Percentiles rank a stretch among this genome's conserved stretches.
These are phyloP conservation scores for Corymbia calophylla DNA, from an alignment of 441 rosid species.

Conservation along the genomic window DNA sequence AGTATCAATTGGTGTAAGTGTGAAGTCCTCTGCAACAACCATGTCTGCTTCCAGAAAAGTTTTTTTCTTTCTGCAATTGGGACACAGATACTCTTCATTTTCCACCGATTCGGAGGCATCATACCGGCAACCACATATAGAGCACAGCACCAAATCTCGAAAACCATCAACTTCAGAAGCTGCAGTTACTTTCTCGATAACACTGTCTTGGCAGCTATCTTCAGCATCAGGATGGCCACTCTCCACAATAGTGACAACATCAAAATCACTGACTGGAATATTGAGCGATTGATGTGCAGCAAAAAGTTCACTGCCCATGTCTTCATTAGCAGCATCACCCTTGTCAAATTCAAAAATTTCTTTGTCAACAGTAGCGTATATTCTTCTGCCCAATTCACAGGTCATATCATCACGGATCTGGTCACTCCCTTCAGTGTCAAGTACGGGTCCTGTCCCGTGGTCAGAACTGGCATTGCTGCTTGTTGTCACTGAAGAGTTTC, in stretches of 20 bases:
- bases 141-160: conserved; percentile 44
- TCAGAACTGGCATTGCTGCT: conserved; percentile 64
- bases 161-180: conserved; percentile 37
- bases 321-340: conserved; percentile 37
- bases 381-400: conserved; percentile 27
- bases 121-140: conserved; percentile 53
- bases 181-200: conserved; percentile 34
- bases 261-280: conserved; percentile 29
- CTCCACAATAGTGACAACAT: conserved; percentile 28
- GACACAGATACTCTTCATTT: conserved; percentile 48
- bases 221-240: conserved; percentile 30
- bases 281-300: conserved; percentile 24
- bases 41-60: conserved; percentile 19
- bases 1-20: conserved; percentile 10
- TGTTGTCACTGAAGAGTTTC: conserved; percentile 64
- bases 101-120: conserved; percentile 26
- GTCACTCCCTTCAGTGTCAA: conserved; percentile 48
- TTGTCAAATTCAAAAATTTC: conserved; percentile 54
- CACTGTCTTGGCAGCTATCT: conserved; percentile 29
- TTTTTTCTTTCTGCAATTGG: conserved; percentile 54
- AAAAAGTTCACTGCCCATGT: conserved; percentile 27
- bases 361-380: conserved; percentile 35
- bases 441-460: conserved; percentile 42
- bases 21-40: conserved; percentile 20
- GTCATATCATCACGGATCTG: conserved; percentile 31